Base-by-base conservation (phyloP, 352 stramenopile genomes). In the Phytophthora aleatoria region DNA sequence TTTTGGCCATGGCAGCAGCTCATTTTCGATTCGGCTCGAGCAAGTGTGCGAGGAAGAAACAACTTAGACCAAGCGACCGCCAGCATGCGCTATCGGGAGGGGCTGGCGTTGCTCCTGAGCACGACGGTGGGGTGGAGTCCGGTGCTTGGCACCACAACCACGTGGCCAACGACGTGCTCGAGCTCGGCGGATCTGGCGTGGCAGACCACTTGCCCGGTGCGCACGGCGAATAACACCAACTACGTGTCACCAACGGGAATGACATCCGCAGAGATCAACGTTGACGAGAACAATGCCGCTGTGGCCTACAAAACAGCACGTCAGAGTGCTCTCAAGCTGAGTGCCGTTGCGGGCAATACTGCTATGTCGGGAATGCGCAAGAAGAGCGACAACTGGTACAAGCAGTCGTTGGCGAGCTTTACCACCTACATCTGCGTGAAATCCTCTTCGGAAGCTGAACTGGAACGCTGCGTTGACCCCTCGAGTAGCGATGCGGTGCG, bases 311-410 rank as follows among this genome's bases (percentile, higher is more conserved):
- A 85, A 28, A 74, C 83, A 20, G 86, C 86, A n/a, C 79, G 86
- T 4, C 57, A 85, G 43, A 90, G 71, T 16, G 86, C 85, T 10
- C 78, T 92, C 44, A 85, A 91, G 69, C 62, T 90, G 26, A 90
- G 77, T 27, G 81, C 68, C 4, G 52, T 73, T 9, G 82, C 73
- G 0, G 81, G 81, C 4, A 90, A 88, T 31, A 74, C 81, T 0
- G 86, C 81, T 6, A 93, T 94, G 79, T 63, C 74, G 6, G 74
- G 81, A 5, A 79, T 94, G 67, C 86, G 86, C 38, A 81, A 90
- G 61, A 90, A 94, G 67, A 77, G 64, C 5, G 63, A 66, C 3
- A 61, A 52, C 16, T 94, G 85, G 84, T 94, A 94, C 60, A 76
- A 90, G 45, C 28, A 71, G 15, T 91, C 80, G 68, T 67, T 94